Percentiles rank a stretch among this genome's conserved stretches.
Conservation (phyloP, 345 rosid genomes). For the Anastatica hierochuntica region DNA sequence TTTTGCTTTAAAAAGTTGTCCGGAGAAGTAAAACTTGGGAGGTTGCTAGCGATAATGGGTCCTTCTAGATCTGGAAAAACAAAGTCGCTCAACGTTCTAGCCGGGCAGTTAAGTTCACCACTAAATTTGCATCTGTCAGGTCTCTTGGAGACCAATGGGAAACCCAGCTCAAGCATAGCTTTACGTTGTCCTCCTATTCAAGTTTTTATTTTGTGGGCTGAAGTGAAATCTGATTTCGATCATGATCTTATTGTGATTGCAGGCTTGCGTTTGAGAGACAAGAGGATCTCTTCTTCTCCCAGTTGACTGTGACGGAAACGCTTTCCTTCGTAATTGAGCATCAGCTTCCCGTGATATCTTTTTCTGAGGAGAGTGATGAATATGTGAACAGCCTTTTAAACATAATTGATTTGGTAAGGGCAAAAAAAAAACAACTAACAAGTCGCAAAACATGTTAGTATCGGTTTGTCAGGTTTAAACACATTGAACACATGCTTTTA, state of each 20-base stretch:
- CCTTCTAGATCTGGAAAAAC: slow-evolving; percentile 98
- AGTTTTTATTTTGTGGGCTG: background rate
- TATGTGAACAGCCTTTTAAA: slow-evolving; percentile 69
- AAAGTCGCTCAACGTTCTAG: slow-evolving; percentile 80
- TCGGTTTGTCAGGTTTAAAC: too few relatives aligned
- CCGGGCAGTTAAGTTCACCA: slow-evolving; percentile 63
- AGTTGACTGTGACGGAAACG: slow-evolving; percentile 89
- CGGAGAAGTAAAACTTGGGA: slow-evolving; percentile 93
- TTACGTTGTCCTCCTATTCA: slow-evolving; percentile 33
- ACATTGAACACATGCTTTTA: too few relatives aligned
- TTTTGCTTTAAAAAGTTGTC: slow-evolving; percentile 67
- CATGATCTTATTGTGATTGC: slow-evolving; percentile 19
- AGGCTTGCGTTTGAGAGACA: slow-evolving; percentile 90
- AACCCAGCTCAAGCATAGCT: slow-evolving; percentile 47
- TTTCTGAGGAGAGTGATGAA: slow-evolving; percentile 68
- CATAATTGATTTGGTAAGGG: slow-evolving; percentile 81
- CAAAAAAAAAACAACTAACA: too few relatives aligned
- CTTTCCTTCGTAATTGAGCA: slow-evolving; percentile 86
- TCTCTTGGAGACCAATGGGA: slow-evolving; percentile 84
- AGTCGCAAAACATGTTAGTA: too few relatives aligned
- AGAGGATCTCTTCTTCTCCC: slow-evolving; percentile 96
- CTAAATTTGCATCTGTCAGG: slow-evolving; percentile 73
- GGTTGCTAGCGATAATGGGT: slow-evolving; percentile 90
- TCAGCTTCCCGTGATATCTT: slow-evolving; percentile 63
- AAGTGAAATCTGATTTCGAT: too few relatives aligned